These are phyloP conservation scores for Ceratobasidium sp. DNA, from an alignment of 1,284 basidiomycete genomes.

Conservation along the genomic window DNA sequence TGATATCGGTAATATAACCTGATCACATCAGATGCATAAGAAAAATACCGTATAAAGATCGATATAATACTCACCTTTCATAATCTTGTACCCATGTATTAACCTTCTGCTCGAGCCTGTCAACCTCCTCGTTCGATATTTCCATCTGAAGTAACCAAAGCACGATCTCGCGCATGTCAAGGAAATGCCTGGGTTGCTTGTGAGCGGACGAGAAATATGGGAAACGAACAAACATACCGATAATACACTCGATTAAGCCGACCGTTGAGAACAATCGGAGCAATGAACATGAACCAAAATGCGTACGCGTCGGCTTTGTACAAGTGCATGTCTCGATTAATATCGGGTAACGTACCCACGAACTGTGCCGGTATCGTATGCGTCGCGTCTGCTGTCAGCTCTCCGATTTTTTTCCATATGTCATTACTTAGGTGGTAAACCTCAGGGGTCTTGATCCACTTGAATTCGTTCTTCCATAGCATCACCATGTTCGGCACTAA, in stretches of 20 bases:
- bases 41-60: neutral
- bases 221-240: neutral
- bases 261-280: constrained; percentile 18
- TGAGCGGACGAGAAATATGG: neutral
- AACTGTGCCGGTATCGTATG: constrained; percentile 46
- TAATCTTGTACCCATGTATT: constrained; percentile 17
- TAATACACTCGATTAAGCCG: constrained; percentile 8
- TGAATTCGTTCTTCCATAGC: constrained; percentile 5
- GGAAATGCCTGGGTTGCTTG: constrained; percentile 2
- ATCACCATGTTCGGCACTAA: constrained; percentile 38
- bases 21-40: neutral
- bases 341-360: constrained; percentile 44
- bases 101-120: constrained; percentile 6
- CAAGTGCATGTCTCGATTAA: neutral
- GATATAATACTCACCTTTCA: constrained; percentile 2
- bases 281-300: constrained; percentile 11
- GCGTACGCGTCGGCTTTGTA: constrained; percentile 16
- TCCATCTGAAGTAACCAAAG: constrained; percentile 12
- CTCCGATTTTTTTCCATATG: constrained; percentile 33
- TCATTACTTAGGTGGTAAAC: neutral
- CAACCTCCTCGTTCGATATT: neutral
- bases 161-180: constrained; percentile 17
- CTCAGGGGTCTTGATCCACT: neutral
- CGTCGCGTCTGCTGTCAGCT: constrained; percentile 23
- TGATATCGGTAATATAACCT: constrained; percentile 54